Conservation (phyloP, 257 asterid species). For the Oldenlandia corymbosa region DNA sequence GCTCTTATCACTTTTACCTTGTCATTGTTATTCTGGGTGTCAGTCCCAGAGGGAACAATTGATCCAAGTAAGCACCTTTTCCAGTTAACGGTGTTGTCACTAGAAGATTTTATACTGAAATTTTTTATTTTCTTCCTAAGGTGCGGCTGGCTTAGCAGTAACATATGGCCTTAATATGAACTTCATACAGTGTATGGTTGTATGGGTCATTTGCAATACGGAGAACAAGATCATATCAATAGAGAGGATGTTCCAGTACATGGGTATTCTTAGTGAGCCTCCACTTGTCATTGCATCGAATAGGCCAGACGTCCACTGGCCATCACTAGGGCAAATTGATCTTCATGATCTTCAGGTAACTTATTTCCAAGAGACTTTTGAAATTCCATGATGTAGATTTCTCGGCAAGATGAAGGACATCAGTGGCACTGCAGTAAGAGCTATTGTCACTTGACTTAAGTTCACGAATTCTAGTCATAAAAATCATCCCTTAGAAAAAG, state of each 20-base stretch:
- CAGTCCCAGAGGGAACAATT: slow-evolving; percentile 68
- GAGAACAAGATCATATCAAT: slow-evolving; percentile 78
- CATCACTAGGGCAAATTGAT: slow-evolving; percentile 55
- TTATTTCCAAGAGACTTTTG: neutral
- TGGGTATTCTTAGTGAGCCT: slow-evolving; percentile 59
- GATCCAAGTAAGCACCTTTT: slow-evolving; percentile 54
- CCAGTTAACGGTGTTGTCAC: neutral
- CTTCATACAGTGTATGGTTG: slow-evolving; percentile 51
- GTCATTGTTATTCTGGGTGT: slow-evolving; percentile 48
- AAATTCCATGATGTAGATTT: neutral
- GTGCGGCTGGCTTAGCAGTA: slow-evolving; percentile 80
- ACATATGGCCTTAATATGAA: slow-evolving; percentile 78
- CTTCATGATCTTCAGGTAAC: slow-evolving; percentile 70
- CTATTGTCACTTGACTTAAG: too few species aligned
- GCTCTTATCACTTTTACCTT: too few species aligned
- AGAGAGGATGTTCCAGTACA: slow-evolving; percentile 77
- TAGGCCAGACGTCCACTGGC: slow-evolving; percentile 61
- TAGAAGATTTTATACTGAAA: neutral
- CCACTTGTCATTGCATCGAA: slow-evolving; percentile 60
- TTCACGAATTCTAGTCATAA: neutral
- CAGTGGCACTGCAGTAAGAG: neutral
- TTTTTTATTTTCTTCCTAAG: slow-evolving; percentile 24
- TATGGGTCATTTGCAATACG: slow-evolving; percentile 61
- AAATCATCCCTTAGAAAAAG: neutral
- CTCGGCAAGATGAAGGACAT: neutral